Evolutionary conservation across 2,329 filamentous ascomycete genomes (phyloP).

Genomic region (Pleomassaria siparia): DNA sequence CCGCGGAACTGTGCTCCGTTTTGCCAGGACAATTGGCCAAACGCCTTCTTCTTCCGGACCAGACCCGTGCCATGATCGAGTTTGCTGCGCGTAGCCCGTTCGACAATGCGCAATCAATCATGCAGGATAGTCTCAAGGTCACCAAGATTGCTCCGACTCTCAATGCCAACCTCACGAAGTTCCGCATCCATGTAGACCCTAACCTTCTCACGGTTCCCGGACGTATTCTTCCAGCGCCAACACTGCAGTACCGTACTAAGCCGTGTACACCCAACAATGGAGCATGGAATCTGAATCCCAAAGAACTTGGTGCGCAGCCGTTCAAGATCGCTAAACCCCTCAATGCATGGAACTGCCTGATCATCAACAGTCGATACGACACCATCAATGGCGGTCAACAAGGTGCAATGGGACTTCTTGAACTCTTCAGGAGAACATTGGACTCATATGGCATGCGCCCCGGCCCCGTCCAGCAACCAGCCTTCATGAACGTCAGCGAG

Average conservation of each 20-base stretch:
- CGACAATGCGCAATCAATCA: slow-evolving; percentile 29
- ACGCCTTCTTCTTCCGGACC: slow-evolving; percentile 24
- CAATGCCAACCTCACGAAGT: slow-evolving; percentile 44
- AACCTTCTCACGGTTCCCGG: slow-evolving; percentile 71
- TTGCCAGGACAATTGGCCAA: slow-evolving; percentile 34
- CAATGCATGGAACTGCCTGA: slow-evolving; percentile 28
- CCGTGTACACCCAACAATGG: slow-evolving; percentile 51
- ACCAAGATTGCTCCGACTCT: slow-evolving; percentile 26
- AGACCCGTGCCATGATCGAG: slow-evolving; percentile 29
- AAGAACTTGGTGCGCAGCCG: slow-evolving; percentile 24
- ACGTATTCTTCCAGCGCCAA: slow-evolving; percentile 65
- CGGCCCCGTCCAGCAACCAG: slow-evolving; percentile 16
- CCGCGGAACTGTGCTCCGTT: slow-evolving; percentile 34
- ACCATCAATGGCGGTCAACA: slow-evolving; percentile 21
- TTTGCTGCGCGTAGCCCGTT: slow-evolving; percentile 21
- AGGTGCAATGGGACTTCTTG: slow-evolving; percentile 12
- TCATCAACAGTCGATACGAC: slow-evolving; percentile 27
- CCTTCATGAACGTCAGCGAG: slow-evolving; percentile 9
- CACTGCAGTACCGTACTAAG: slow-evolving; percentile 57
- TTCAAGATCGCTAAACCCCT: slow-evolving; percentile 25
- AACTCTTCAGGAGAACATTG: slow-evolving; percentile 19
- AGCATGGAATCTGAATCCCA: slow-evolving; percentile 66
- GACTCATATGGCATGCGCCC: slow-evolving; percentile 26
- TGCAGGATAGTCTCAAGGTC: slow-evolving; percentile 26
- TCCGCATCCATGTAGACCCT: slow-evolving; percentile 64